Evolutionary conservation across 73 alveolate genomes (phyloP), one percentile per base, ranked within the genome.

Genomic region (Paramecium biaurelia): DNA sequence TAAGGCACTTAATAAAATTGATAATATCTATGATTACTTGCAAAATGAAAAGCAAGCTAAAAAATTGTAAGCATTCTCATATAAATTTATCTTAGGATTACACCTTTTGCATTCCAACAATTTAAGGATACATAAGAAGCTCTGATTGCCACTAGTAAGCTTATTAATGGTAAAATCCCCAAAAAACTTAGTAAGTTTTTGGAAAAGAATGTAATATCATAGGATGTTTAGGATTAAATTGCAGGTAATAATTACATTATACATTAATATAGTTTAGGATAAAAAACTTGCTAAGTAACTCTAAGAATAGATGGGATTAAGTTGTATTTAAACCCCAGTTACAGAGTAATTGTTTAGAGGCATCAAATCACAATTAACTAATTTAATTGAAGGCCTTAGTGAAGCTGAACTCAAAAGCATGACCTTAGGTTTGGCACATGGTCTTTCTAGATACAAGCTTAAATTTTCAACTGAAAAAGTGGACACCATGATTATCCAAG

Each of bases 401-500:
- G 99, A 96, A 70, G 95, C 96, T 85, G 99, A 98, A 85, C 95
- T 97, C 93, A 95, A 93, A 86, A 95, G 87, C 57, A 98, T 98
- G 98, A 95, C 99, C 24, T 97, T 98, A 24, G 99, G 99, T 86
- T 98, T 98, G 49, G 98, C 99, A 42, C 99, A 98, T 93, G 96
- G 98, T 49, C 92, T 97, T 79, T 97, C 98, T 76, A 92, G 99
- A 59, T 97, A 98, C 86, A 96, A 96, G 85, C 89, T 98, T 20
- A 97, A 98, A 86, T 98, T 98, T 95, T 96, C 99, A 49, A 90
- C 98, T 86, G 99, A 98, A 90, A 98, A 98, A 94, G 99, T 98
- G 20, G 99, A 98, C 92, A 95, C 99, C 58, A 98, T 98, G 99
- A 98, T 99, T 79, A 98, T 97, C 26, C 97, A 99, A 94, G 99